Percentiles rank a stretch among this genome's conserved stretches.
Evolutionary conservation across 1,284 basidiomycete genomes (phyloP).

Genomic region (Cryptococcus sp.): DNA sequence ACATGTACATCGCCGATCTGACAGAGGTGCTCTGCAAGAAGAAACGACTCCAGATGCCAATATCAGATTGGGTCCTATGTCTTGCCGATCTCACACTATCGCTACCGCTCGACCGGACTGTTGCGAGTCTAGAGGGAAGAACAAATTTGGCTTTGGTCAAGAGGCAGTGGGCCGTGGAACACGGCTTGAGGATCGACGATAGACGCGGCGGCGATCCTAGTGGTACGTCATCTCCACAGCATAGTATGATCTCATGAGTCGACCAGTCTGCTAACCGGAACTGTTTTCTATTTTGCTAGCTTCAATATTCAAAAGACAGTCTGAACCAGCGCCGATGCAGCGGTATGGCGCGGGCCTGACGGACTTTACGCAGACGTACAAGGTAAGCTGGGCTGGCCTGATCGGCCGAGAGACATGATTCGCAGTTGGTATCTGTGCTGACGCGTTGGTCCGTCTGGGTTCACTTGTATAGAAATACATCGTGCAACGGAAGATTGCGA

Average conservation of each 20-base stretch:
- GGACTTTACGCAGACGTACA: conserved; percentile 66
- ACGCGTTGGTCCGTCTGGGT: not conserved
- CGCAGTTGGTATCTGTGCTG: not conserved
- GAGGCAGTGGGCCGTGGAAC: conserved; percentile 68
- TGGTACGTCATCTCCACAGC: conserved; percentile 60
- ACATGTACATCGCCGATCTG: conserved; percentile 97
- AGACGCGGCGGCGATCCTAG: conserved; percentile 74
- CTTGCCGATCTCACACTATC: conserved; percentile 76
- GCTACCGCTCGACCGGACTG: conserved; percentile 92
- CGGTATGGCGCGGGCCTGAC: conserved; percentile 62
- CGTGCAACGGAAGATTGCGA: conserved; percentile 92
- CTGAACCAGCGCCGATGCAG: conserved; percentile 64
- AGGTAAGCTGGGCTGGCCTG: conserved; percentile 57
- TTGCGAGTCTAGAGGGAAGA: conserved; percentile 85
- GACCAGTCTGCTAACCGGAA: conserved; percentile 2
- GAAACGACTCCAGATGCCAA: conserved; percentile 69
- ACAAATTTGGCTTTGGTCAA: conserved; percentile 82
- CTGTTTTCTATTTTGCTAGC: conserved; percentile 57
- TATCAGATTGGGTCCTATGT: conserved; percentile 81
- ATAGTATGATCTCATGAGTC: not conserved
- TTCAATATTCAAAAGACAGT: conserved; percentile 84
- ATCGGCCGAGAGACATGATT: not conserved
- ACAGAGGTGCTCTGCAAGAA: conserved; percentile 77
- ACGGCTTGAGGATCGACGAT: conserved; percentile 58
- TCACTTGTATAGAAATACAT: conserved; percentile 69